Percentiles rank a stretch among this genome's conserved stretches.
phyloP scores from a whole-genome alignment of 2,329 filamentous ascomycete genomes.

The Fusarium pininemorale region DNA sequence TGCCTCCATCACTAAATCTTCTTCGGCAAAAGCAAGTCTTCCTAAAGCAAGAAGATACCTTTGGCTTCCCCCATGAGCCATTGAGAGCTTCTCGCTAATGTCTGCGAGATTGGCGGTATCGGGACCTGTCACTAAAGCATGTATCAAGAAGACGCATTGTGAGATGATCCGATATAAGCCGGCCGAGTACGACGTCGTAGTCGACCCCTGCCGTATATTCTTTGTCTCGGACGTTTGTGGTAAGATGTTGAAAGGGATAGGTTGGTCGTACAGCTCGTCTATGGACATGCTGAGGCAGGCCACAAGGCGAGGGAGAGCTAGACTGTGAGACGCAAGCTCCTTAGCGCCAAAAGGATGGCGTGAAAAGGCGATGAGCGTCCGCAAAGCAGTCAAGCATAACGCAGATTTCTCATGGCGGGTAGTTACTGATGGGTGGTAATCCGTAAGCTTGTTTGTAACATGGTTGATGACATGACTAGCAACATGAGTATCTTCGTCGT shows the following conservation, averaged over 20 bases:
- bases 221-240: slow-evolving; percentile 29
- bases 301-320: slow-evolving; percentile 78
- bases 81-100: slow-evolving; percentile 75
- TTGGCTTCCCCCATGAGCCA: slow-evolving; percentile 77
- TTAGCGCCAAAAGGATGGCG: slow-evolving; percentile 68
- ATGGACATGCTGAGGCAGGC: slow-evolving; percentile 71
- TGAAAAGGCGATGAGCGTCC: slow-evolving; percentile 68
- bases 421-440: slow-evolving; percentile 56
- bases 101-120: slow-evolving; percentile 60
- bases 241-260: slow-evolving; percentile 54
- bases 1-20: slow-evolving; percentile 79
- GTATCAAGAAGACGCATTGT: slow-evolving; percentile 59
- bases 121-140: slow-evolving; percentile 61
- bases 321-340: slow-evolving; percentile 74
- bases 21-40: slow-evolving; percentile 82
- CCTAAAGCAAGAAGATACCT: slow-evolving; percentile 85
- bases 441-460: slow-evolving; percentile 69
- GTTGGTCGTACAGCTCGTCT: slow-evolving; percentile 74
- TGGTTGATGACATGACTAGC: slow-evolving; percentile 66
- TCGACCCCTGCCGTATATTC: neutral
- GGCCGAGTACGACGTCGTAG: slow-evolving; percentile 30
- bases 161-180: slow-evolving; percentile 58
- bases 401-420: slow-evolving; percentile 53
- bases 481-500: slow-evolving; percentile 54
- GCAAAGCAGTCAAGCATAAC: slow-evolving; percentile 58